These are phyloP conservation scores for Dimargaris xerosporica DNA, from an alignment of 192 early-diverging fungal species.

Conservation along the genomic window DNA sequence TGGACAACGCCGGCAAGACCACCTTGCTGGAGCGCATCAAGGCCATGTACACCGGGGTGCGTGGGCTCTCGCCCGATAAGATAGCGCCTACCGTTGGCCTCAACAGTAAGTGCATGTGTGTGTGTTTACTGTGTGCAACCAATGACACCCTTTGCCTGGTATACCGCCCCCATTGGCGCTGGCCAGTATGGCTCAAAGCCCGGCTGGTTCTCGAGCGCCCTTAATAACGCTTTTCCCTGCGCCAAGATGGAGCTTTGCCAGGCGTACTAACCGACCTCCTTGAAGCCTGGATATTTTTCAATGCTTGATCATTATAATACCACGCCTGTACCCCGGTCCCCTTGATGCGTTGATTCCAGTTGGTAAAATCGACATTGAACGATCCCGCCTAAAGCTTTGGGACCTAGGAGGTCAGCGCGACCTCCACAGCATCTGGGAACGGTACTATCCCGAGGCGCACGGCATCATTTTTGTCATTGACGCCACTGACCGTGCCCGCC, in stretches of 20 bases:
- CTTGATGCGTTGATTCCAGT: slow-evolving; percentile 26
- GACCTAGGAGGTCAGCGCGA: slow-evolving; percentile 88
- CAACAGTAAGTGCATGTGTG: slow-evolving; percentile 74
- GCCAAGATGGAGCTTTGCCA: too few relatives aligned
- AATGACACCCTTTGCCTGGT: too few relatives aligned
- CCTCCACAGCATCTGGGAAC: slow-evolving; percentile 78
- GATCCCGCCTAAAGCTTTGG: slow-evolving; percentile 75
- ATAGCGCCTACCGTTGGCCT: slow-evolving; percentile 90
- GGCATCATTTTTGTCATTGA: slow-evolving; percentile 91
- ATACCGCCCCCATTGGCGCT: too few relatives aligned
- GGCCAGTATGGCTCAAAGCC: too few relatives aligned
- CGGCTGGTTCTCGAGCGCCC: too few relatives aligned
- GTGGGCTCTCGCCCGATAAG: slow-evolving; percentile 69
- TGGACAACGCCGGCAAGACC: slow-evolving; percentile 98
- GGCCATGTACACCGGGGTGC: slow-evolving; percentile 49
- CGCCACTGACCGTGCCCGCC: slow-evolving; percentile 58
- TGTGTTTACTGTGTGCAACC: too few relatives aligned
- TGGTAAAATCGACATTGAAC: slow-evolving; percentile 55
- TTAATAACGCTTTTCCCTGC: too few relatives aligned
- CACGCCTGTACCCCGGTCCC: too few relatives aligned
- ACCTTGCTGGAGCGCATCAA: slow-evolving; percentile 91
- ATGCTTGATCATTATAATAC: too few relatives aligned
- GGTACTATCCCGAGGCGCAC: slow-evolving; percentile 88
- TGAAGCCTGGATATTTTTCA: too few relatives aligned
- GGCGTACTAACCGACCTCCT: too few relatives aligned